Evolutionary conservation across 345 rosid genomes (phyloP).

Genomic region (Citrus mangshanensis): DNA sequence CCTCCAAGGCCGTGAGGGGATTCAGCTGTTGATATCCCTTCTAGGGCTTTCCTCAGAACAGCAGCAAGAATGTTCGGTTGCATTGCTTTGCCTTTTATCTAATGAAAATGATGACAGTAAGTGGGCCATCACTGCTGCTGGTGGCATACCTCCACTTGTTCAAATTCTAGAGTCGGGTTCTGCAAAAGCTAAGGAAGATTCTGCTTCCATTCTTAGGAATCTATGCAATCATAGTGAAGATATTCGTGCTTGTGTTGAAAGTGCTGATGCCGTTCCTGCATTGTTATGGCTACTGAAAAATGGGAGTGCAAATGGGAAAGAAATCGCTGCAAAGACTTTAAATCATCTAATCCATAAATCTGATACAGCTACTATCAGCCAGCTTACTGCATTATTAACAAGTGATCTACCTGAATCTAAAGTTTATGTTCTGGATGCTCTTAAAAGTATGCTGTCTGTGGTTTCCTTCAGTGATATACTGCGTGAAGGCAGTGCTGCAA

Average conservation of each 20-base stretch:
- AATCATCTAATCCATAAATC: conserved; percentile 96
- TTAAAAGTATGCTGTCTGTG: conserved; percentile 92
- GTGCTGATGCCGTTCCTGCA: conserved; percentile 99
- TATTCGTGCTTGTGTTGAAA: conserved; percentile 98
- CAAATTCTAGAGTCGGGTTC: conserved; percentile 98
- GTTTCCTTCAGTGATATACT: conserved; percentile 72
- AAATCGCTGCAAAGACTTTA: conserved; percentile 96
- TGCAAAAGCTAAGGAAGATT: conserved; percentile 97
- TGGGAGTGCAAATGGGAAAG: conserved; percentile 96
- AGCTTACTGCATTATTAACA: conserved; percentile 91
- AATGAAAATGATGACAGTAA: conserved; percentile 98
- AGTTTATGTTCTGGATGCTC: conserved; percentile 88
- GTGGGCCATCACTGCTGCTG: conserved; percentile 99
- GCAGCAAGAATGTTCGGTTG: conserved; percentile 99
- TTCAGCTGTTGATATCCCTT: conserved; percentile 94
- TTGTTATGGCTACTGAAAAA: conserved; percentile 94
- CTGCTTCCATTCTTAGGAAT: conserved; percentile 93
- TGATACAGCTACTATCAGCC: conserved; percentile 95
- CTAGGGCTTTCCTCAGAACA: conserved; percentile 99
- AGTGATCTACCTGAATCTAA: conserved; percentile 98
- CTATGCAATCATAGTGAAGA: conserved; percentile 99
- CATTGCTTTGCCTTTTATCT: conserved; percentile 88
- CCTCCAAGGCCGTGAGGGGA: conserved; percentile 98
- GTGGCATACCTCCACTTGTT: conserved; percentile 99
- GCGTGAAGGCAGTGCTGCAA: conserved; percentile 97